Conservation (phyloP, 1,284 basidiomycete genomes). For the Neolentinus lepideus region DNA sequence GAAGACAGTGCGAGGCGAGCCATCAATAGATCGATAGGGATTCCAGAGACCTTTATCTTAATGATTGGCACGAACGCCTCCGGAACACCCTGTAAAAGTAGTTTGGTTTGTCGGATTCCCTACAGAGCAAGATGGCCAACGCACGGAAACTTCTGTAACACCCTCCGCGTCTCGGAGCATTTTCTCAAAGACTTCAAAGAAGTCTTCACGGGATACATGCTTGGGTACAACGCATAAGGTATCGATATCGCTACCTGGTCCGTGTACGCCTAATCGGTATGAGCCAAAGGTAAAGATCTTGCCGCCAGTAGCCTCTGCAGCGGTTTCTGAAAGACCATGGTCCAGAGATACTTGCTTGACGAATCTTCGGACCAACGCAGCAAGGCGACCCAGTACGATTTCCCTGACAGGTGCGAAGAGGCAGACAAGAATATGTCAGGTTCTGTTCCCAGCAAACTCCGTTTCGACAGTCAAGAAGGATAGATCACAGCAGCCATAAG, state of each 20-base stretch:
- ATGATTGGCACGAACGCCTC: slow-evolving; percentile 97
- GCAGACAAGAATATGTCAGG: neutral
- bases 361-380: slow-evolving; percentile 90
- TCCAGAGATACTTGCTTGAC: slow-evolving; percentile 80
- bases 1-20: slow-evolving; percentile 77
- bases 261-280: slow-evolving; percentile 93
- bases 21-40: slow-evolving; percentile 93
- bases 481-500: too few species aligned
- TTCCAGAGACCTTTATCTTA: slow-evolving; percentile 86
- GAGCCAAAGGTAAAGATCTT: slow-evolving; percentile 99
- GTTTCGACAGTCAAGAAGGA: neutral
- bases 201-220: slow-evolving; percentile 93
- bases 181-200: slow-evolving; percentile 87
- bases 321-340: slow-evolving; percentile 80
- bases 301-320: slow-evolving; percentile 84
- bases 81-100: slow-evolving; percentile 70
- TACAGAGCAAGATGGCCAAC: slow-evolving; percentile 23
- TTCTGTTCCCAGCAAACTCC: neutral
- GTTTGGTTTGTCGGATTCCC: slow-evolving; percentile 5
- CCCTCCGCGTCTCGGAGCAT: slow-evolving; percentile 88
- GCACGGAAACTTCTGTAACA: slow-evolving; percentile 83
- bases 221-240: slow-evolving; percentile 98
- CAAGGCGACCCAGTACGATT: slow-evolving; percentile 86
- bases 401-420: slow-evolving; percentile 51
- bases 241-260: slow-evolving; percentile 96